Percentiles rank a stretch among this genome's conserved stretches.
phyloP scores from a whole-genome alignment of 306 rosid species.

The Prunus kanzakura region DNA sequence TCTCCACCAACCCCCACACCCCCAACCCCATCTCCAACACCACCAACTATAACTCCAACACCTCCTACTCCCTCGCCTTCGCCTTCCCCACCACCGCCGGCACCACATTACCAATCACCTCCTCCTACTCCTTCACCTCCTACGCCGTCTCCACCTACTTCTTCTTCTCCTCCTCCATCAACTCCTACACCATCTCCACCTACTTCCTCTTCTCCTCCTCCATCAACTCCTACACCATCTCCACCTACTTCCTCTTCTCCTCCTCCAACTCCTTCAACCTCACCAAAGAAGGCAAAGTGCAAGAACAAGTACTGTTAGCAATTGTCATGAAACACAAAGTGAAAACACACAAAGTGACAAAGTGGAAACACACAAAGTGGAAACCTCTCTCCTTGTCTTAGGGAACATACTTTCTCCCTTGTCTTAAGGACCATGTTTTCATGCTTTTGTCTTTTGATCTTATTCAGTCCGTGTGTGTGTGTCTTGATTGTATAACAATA shows the following conservation, averaged over 20 bases:
- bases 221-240: neutral
- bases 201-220: neutral
- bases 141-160: neutral
- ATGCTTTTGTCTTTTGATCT: too few species aligned
- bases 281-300: slow-evolving; percentile 40
- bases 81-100: neutral
- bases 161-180: neutral
- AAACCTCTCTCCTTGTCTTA: too few species aligned
- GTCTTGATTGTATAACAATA: too few species aligned
- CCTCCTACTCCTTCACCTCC: neutral
- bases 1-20: slow-evolving; percentile 3
- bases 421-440: too few species aligned
- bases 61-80: neutral
- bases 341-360: too few species aligned
- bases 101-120: neutral
- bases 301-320: slow-evolving; percentile 34
- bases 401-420: too few species aligned
- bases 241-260: slow-evolving; percentile 5
- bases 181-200: neutral
- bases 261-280: neutral
- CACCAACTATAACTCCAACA: slow-evolving; percentile 7
- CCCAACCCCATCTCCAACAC: slow-evolving; percentile 4
- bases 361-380: too few species aligned
- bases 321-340: too few species aligned
- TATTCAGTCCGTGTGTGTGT: too few species aligned